Evolutionary conservation across 2,329 filamentous ascomycete genomes (phyloP).

Genomic region (Sphaerulina vaccinii): DNA sequence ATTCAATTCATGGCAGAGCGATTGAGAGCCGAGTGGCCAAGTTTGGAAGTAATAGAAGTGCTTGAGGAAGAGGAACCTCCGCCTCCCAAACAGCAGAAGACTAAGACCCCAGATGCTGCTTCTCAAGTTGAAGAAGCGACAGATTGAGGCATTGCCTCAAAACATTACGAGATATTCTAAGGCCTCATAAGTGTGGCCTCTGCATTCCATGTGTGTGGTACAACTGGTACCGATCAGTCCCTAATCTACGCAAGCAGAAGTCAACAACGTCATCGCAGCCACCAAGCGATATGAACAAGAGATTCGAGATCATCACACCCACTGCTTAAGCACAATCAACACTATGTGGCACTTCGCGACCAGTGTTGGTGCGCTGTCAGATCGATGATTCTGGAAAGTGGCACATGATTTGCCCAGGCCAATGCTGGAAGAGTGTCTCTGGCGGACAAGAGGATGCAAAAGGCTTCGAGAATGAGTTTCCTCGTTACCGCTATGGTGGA

Average conservation of each 20-base stretch:
- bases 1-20: conserved; percentile 37
- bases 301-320: neutral
- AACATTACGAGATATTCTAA: too few species aligned
- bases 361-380: conserved; percentile 46
- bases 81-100: neutral
- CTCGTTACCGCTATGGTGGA: conserved; percentile 40
- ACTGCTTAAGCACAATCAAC: conserved; percentile 24
- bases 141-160: too few species aligned
- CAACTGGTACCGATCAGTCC: neutral
- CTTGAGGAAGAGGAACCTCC: conserved; percentile 37
- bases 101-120: neutral
- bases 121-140: neutral
- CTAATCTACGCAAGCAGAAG: conserved; percentile 3
- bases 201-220: neutral
- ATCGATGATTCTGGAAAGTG: conserved; percentile 42
- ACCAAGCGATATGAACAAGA: neutral
- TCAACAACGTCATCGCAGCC: conserved; percentile 11
- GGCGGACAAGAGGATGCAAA: conserved; percentile 47
- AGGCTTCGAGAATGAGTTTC: conserved; percentile 34
- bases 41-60: conserved; percentile 36
- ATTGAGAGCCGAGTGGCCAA: conserved; percentile 36
- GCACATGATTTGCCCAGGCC: conserved; percentile 47
- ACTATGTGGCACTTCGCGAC: conserved; percentile 40
- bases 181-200: too few species aligned
- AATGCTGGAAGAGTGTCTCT: conserved; percentile 45